Percentiles rank a stretch among this genome's conserved stretches.
Evolutionary conservation across 164 flowering plant species (phyloP).

Genomic region (Umbilicus rupestris): DNA sequence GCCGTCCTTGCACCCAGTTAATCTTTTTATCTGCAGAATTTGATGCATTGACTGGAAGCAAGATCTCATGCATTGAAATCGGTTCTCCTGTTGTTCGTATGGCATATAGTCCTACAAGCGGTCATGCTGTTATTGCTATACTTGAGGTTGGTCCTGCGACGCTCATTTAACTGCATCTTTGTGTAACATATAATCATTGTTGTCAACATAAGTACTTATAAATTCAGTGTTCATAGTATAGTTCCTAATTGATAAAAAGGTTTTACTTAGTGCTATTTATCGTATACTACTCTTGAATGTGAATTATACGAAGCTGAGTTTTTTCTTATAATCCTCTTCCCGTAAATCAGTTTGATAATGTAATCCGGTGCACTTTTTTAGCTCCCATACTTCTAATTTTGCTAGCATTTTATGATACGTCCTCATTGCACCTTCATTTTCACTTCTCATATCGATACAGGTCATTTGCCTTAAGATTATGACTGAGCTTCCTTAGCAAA

Average conservation of each 20-base stretch:
- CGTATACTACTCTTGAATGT: neutral
- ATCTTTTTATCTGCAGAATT: constrained; percentile 45
- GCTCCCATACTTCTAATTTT: no score
- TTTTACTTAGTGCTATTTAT: neutral
- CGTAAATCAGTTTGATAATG: no score
- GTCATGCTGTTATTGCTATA: constrained; percentile 77
- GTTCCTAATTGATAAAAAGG: neutral
- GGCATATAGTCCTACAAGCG: constrained; percentile 84
- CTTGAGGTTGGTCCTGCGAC: constrained; percentile 55
- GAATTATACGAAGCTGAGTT: neutral
- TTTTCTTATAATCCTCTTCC: neutral
- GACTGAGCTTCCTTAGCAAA: neutral
- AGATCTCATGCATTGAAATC: constrained; percentile 77
- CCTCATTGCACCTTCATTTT: neutral
- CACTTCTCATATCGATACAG: neutral
- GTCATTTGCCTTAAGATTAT: neutral
- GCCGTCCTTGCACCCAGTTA: neutral
- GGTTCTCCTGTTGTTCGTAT: constrained; percentile 89
- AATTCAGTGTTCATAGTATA: neutral
- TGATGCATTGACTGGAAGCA: constrained; percentile 93
- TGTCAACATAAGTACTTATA: neutral
- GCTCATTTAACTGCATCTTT: neutral
- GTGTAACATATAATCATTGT: neutral
- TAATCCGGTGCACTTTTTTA: no score
- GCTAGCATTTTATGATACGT: no score